These are phyloP conservation scores for Pichia scutulata DNA, from an alignment of 805 yeast species.

Conservation along the genomic window DNA sequence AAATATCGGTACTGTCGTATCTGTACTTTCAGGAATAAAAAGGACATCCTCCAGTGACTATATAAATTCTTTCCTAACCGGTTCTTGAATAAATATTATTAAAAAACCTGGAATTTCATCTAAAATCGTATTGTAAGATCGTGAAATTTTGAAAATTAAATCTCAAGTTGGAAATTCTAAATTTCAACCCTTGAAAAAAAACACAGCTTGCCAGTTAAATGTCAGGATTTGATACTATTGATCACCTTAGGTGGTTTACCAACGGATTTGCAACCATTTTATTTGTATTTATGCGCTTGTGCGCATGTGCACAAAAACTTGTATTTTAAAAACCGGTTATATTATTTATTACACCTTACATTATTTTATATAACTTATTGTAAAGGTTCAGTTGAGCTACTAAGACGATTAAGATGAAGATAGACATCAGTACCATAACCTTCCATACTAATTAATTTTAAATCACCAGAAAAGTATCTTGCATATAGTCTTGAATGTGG, in stretches of 20 bases:
- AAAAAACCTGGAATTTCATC: neutral
- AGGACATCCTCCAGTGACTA: neutral
- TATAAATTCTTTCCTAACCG: neutral
- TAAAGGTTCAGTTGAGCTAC: constrained; percentile 65
- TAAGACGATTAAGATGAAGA: constrained; percentile 72
- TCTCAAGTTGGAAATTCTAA: too few species aligned
- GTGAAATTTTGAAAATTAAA: neutral
- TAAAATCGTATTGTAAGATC: neutral
- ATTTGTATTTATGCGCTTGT: too few species aligned
- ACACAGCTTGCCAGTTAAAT: too few species aligned
- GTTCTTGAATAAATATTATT: too few species aligned
- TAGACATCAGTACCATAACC: constrained; percentile 94
- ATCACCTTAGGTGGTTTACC: too few species aligned
- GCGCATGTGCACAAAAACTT: too few species aligned
- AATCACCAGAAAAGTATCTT: constrained; percentile 85
- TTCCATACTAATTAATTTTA: constrained; percentile 83
- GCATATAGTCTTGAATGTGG: constrained; percentile 84
- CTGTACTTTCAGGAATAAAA: neutral
- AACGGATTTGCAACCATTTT: too few species aligned
- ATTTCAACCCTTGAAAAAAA: too few species aligned
- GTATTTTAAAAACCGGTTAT: too few species aligned
- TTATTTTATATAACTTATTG: constrained; percentile 25
- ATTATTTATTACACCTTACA: neutral
- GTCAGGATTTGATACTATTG: too few species aligned
- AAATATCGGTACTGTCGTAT: neutral